Evolutionary conservation across 2,329 filamentous ascomycete species (phyloP).

Genomic region (Cytospora chrysosperma): DNA sequence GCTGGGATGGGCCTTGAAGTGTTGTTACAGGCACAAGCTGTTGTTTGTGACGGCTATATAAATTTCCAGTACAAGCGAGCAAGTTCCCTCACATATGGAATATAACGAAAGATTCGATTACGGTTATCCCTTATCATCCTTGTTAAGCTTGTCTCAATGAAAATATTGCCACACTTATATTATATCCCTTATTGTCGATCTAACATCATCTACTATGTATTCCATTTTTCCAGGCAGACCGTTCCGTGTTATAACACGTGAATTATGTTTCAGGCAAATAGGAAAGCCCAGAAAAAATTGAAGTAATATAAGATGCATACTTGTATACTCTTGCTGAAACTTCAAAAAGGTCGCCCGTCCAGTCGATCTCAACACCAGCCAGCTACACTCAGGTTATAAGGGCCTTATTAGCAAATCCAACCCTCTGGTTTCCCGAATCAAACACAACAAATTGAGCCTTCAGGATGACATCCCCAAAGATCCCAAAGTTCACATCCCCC

Average conservation of each 20-base stretch:
- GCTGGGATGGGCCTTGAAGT: too few species aligned
- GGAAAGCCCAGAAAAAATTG: neutral
- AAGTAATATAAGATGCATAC: neutral
- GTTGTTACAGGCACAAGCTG: too few species aligned
- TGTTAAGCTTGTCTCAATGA: too few species aligned
- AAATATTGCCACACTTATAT: neutral
- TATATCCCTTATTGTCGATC: neutral
- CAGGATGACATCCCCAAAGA: constrained; percentile 33
- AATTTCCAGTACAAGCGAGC: too few species aligned
- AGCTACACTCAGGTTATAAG: neutral
- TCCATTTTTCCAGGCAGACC: too few species aligned
- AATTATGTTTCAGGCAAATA: too few species aligned
- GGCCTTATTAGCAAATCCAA: constrained; percentile 42
- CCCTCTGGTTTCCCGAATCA: constrained; percentile 35
- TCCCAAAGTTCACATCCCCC: constrained; percentile 28
- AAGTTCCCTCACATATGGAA: too few species aligned
- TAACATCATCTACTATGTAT: too few species aligned
- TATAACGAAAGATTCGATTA: too few species aligned
- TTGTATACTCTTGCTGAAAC: neutral
- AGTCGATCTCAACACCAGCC: neutral
- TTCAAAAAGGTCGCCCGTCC: too few species aligned
- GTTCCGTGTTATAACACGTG: neutral
- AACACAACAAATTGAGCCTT: constrained; percentile 37
- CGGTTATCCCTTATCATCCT: too few species aligned
- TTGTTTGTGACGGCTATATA: too few species aligned